Conservation (phyloP, 768 basidiomycete species). For the Galerina sulciceps region DNA sequence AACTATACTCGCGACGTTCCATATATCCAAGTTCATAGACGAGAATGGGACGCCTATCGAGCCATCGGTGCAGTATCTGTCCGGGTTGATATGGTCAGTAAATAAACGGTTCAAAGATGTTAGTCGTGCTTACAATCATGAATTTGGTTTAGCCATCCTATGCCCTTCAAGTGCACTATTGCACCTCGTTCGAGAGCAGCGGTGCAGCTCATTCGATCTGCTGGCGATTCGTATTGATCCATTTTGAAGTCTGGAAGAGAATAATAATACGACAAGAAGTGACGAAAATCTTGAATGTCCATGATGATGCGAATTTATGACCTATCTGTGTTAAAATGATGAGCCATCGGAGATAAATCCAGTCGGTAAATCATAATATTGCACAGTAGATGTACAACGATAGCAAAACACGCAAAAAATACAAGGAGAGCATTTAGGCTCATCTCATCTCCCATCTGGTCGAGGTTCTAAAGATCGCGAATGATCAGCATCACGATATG, state of each 20-base stretch:
- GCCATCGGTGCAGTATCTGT: constrained; percentile 18
- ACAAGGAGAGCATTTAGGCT: constrained; percentile 1
- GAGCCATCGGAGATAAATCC: too few relatives aligned
- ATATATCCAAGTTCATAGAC: constrained; percentile 33
- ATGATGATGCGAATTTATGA: too few relatives aligned
- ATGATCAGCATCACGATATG: neutral
- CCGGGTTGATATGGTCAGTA: constrained; percentile 25
- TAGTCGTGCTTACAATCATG: neutral
- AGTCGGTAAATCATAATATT: neutral
- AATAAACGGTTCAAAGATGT: neutral
- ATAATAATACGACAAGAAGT: constrained; percentile 9
- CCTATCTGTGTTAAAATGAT: too few relatives aligned
- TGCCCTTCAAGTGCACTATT: constrained; percentile 31
- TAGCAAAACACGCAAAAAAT: constrained; percentile 5
- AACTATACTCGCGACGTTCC: constrained; percentile 35
- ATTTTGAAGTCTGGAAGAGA: constrained; percentile 6
- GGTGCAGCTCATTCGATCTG: constrained; percentile 20
- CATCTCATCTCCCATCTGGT: constrained; percentile 35
- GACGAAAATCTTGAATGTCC: neutral
- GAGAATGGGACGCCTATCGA: constrained; percentile 26
- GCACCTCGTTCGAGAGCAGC: constrained; percentile 27
- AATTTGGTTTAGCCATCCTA: constrained; percentile 25
- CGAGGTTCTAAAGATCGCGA: constrained; percentile 33
- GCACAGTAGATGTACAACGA: constrained; percentile 11
- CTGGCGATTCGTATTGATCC: constrained; percentile 11